Evolutionary conservation across 2,329 filamentous ascomycete species (phyloP).

Genomic region (Pseudodiploospora longispora): DNA sequence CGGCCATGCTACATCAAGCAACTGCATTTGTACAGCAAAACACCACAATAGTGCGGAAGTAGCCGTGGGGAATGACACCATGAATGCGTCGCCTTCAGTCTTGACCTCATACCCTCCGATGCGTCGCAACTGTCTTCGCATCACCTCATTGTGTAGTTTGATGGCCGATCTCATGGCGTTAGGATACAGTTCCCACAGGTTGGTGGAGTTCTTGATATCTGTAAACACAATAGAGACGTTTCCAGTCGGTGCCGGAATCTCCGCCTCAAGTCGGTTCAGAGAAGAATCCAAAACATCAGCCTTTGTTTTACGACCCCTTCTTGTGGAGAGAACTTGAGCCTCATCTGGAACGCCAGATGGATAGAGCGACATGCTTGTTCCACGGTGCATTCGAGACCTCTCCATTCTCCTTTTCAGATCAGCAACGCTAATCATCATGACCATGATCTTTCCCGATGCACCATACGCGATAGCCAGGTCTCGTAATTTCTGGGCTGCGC

Average conservation of each 20-base stretch:
- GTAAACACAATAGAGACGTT: constrained; percentile 94
- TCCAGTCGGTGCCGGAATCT: constrained; percentile 84
- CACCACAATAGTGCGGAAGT: constrained; percentile 93
- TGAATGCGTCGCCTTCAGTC: constrained; percentile 98
- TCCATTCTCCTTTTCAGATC: constrained; percentile 80
- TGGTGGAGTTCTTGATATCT: constrained; percentile 97
- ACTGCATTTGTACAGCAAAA: constrained; percentile 82
- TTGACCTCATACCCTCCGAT: constrained; percentile 98
- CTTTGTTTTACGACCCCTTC: constrained; percentile 57
- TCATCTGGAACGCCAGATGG: constrained; percentile 68
- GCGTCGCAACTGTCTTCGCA: constrained; percentile 84
- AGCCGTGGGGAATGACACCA: constrained; percentile 96
- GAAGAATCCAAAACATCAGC: constrained; percentile 72
- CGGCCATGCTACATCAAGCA: constrained; percentile 88
- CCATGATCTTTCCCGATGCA: constrained; percentile 91
- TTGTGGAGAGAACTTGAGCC: constrained; percentile 52
- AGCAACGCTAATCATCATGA: constrained; percentile 93
- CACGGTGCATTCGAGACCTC: constrained; percentile 62
- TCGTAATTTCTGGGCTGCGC: constrained; percentile 85
- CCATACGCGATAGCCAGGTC: constrained; percentile 95
- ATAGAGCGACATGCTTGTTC: constrained; percentile 78
- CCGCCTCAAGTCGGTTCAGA: constrained; percentile 76
- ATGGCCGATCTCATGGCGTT: constrained; percentile 95
- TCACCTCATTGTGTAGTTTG: constrained; percentile 93
- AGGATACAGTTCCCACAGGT: constrained; percentile 91